Conservation (phyloP, 1,139 yeast species). For the Yamadazyma atlantica region DNA sequence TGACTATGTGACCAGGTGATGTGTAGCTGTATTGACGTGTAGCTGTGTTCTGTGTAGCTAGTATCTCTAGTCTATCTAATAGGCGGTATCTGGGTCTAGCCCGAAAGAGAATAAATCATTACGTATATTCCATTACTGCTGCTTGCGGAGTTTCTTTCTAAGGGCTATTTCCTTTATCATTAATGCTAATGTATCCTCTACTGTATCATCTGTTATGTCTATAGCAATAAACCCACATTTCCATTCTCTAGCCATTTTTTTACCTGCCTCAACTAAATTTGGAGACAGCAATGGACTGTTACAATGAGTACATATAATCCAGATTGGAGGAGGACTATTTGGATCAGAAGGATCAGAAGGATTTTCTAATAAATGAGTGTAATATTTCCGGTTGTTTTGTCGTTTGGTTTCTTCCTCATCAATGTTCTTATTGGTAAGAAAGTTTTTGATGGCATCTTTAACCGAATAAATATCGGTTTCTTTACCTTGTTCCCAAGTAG, state of each 20-base stretch:
- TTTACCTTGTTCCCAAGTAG: constrained; percentile 57
- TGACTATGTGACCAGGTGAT: too few species aligned
- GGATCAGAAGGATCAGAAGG: constrained; percentile 47
- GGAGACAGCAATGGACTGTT: constrained; percentile 60
- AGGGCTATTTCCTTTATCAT: constrained; percentile 62
- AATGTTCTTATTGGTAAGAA: constrained; percentile 48
- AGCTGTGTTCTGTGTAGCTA: too few species aligned
- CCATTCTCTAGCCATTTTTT: constrained; percentile 57
- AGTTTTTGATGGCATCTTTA: constrained; percentile 52
- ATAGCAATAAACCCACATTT: constrained; percentile 61
- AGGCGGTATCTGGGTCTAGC: too few species aligned
- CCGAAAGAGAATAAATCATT: too few species aligned
- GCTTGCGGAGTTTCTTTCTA: constrained; percentile 24
- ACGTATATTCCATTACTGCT: not conserved
- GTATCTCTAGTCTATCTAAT: too few species aligned
- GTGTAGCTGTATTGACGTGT: too few species aligned
- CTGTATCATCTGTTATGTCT: constrained; percentile 48
- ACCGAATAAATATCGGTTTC: constrained; percentile 68
- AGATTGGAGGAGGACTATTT: constrained; percentile 62
- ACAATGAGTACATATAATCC: constrained; percentile 63
- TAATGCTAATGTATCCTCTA: constrained; percentile 55
- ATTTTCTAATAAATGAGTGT: constrained; percentile 19
- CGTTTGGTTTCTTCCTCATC: constrained; percentile 19
- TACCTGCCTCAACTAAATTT: constrained; percentile 54
- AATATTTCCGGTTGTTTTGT: constrained; percentile 16